Evolutionary conservation across 1,284 basidiomycete species (phyloP), one percentile per base, ranked within the genome.

Genomic region (Sanghuangporus baumii): DNA sequence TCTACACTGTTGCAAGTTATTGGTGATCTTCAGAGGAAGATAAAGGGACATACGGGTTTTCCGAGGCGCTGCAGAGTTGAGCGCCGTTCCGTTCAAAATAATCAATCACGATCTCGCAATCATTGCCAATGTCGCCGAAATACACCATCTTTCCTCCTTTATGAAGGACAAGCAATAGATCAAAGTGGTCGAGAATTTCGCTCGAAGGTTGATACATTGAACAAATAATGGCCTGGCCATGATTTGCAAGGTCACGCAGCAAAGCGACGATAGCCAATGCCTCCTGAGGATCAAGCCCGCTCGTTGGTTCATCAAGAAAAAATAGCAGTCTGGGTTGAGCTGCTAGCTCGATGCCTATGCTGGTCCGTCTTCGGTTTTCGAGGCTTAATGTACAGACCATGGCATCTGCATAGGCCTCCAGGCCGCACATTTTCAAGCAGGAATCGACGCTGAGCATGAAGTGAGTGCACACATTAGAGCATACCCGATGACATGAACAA

Each of bases 241-340:
- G 77, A 58, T 76, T 73, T 26, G 79, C 79, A 18, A 84, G 75
- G 66, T 80, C 80, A 18, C 88, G 82, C 56, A 96, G 79, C 71
- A 96, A 88, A 1, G 82, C 79, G 55, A 93, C 80, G 68, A 96
- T 93, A 16, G 88, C 88, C 88, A 90, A 94, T 0, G 94, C 93
- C 55, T 87, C 89, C 71, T 95, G 93, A 1, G 91, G 93, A 72
- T 96, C 93, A 34, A 96, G 78, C 51, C 94, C 93, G 11, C 90
- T 92, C 0, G 89, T 93, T 0, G 87, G 87, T 70, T 94, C 90
- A 68, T 94, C 91, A 62, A 93, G 77, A 81, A 94, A 94, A 26
- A 95, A 79, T 0, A 95, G 78, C 2, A 93, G 77, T 69, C 82
- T 81, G 0, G 91, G 89, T 83, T 82, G 89, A 2, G 89, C 88